Percentiles rank a stretch among this genome's conserved stretches.
Conservation (phyloP, 768 basidiomycete species). For the Pholiota molesta region DNA sequence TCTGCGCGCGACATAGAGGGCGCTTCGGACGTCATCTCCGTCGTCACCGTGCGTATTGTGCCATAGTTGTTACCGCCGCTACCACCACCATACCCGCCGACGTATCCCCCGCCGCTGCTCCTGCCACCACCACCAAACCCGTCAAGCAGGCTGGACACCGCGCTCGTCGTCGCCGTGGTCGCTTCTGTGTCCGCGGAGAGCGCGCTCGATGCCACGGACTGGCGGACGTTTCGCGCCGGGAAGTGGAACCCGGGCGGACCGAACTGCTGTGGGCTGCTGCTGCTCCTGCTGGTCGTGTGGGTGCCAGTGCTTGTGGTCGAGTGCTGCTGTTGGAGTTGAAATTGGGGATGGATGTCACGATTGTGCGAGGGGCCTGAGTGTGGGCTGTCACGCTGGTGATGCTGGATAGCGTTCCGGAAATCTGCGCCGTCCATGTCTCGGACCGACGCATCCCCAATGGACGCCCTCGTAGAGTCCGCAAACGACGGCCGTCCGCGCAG, state of each 20-base stretch:
- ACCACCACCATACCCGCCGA: constrained; percentile 4
- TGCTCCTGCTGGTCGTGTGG: constrained; percentile 1
- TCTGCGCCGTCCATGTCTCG: constrained; percentile 9
- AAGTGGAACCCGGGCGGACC: background rate
- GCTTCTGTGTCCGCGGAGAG: constrained; percentile 18
- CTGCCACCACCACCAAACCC: constrained; percentile 28
- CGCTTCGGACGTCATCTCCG: constrained; percentile 77
- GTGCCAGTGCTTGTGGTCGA: constrained; percentile 6
- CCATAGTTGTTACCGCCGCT: constrained; percentile 61
- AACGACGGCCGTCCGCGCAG: constrained; percentile 16
- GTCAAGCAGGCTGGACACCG: constrained; percentile 68
- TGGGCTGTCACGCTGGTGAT: no score
- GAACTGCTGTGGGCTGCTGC: background rate
- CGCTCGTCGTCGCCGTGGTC: constrained; percentile 41
- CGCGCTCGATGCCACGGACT: constrained; percentile 69
- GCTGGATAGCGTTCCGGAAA: no score
- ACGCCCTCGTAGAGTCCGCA: constrained; percentile 36
- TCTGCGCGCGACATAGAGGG: constrained; percentile 77
- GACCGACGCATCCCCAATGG: constrained; percentile 41
- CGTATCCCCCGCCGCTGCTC: constrained; percentile 1
- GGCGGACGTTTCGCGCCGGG: constrained; percentile 40
- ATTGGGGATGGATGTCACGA: constrained; percentile 30
- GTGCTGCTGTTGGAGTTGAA: constrained; percentile 2
- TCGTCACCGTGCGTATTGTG: constrained; percentile 81
- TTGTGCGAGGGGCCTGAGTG: constrained; percentile 3